Base-by-base conservation (phyloP, 257 asterid species). In the Nicotiana tomentosiformis region DNA sequence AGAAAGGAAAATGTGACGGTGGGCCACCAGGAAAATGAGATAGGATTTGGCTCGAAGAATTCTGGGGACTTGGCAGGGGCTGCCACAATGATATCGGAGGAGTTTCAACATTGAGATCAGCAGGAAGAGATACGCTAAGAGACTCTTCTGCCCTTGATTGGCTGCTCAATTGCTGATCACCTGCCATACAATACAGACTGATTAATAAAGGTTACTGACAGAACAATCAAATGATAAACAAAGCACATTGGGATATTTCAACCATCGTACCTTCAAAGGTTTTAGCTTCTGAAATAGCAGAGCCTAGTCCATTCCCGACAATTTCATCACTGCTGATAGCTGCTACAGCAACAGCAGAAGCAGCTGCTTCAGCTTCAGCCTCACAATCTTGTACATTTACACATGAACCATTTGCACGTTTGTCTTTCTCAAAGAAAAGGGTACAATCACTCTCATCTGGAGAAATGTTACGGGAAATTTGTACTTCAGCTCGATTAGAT, bases 331-430 rank as follows among this genome's bases (percentile, higher is more conserved):
- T 89, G 84, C 93, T 90, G 81, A 94, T 94, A 86, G 97, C 97
- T 29, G 99, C 98, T 83, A 90, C 98, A 88, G 98, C 97, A 81
- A 91, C 94, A 83, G 98, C 97, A 66, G 98, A 91, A 81, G 99
- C 97, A 86, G 95, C 98, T 43, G 99, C 98, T 89, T 94, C 98
- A 67, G 97, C 98, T 91, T 92, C 98, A 83, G 97, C 91, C 84
- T 93, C 97, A 76, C 86, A 87, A 87, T 93, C 97, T 86, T 90
- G 93, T 64, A 92, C 77, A 83, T 87, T 90, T 83, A 84, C 87
- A 83, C 90, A 87, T 55, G 93, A 84, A 84, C 91, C 93, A 81
- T 77, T 85, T 77, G 86, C 85, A 77, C 82, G 90, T 86, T 90
- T 91, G 83, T 94, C 97, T 78, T 91, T 92, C 57, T 89, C 92